Base-by-base conservation (phyloP, 805 yeast species). In the Suhomyces vadensis region DNA sequence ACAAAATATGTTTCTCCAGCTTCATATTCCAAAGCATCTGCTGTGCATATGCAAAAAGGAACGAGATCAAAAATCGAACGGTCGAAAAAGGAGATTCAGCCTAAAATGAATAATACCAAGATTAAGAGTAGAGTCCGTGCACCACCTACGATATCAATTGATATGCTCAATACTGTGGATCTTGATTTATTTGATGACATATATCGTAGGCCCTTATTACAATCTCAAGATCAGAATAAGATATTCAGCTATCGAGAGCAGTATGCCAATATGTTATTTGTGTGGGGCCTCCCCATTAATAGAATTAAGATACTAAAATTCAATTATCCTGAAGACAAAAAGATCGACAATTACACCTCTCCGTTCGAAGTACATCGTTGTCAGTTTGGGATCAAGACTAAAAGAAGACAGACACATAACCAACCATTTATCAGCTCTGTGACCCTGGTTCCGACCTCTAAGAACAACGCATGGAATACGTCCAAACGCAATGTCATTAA, bases 231-330 rank as follows among this genome's bases (percentile, higher is more conserved):
- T 36, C 54, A 54, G 6, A 57, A 58, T 1, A 69, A 69, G 38
- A 61, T 78, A 36, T 60, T 57, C 33, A 39, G 55, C 43, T 77
- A 79, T 57, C 62, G 96, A 31, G 73, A 77, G 16, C 84, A 82
- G 52, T 91, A 92, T 61, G 90, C 97, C 0, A 78, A 83, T 14
- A 74, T 91, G 57, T 68, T 91, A 10, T 87, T 78, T 55, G 63
- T 77, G 25, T 92, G 97, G 97, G 95, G 94, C 0, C 70, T 90
- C 14, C 86, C 90, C 0, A 75, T 86, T n/a, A 80, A 83, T 50
- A 65, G 96, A 35, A 81, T 87, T 22, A 91, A 91, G 55, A 77
- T 91, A 8, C 61, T 88, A 44, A 89, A 91, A 63, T 78, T 80
- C 67, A 85, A 84, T 54, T 76, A 74, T 47, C 63, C 77, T 3